A percentile compares a stretch with the other conserved stretches of the same genome.
Evolutionary conservation across 768 basidiomycete species (phyloP).

Genomic region (Agaricus sinodeliciosus): DNA sequence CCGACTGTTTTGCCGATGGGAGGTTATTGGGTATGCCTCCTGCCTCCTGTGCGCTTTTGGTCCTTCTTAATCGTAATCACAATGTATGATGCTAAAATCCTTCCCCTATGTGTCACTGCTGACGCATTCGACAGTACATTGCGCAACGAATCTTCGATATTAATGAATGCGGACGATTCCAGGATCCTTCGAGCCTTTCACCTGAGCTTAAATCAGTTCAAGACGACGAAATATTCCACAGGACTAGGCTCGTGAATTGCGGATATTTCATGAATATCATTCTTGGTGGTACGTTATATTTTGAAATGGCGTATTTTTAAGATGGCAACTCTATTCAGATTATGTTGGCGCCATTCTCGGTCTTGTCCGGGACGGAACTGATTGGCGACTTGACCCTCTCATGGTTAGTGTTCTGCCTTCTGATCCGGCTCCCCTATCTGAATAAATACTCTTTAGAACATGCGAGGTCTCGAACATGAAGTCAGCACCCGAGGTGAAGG

Average conservation of each 20-base stretch:
- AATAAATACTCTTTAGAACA: slow-evolving; percentile 29
- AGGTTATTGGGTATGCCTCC: slow-evolving; percentile 71
- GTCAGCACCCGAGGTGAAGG: slow-evolving; percentile 62
- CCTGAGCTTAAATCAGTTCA: slow-evolving; percentile 31
- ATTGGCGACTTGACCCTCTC: slow-evolving; percentile 68
- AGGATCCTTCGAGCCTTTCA: slow-evolving; percentile 16
- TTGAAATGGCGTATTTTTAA: background rate
- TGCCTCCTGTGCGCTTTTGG: slow-evolving; percentile 55
- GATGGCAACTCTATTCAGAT: slow-evolving; percentile 26
- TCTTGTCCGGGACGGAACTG: slow-evolving; percentile 52
- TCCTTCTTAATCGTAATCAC: slow-evolving; percentile 68
- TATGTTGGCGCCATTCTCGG: slow-evolving; percentile 74
- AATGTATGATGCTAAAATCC: slow-evolving; percentile 39
- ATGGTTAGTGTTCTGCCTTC: slow-evolving; percentile 29
- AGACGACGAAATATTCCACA: slow-evolving; percentile 75
- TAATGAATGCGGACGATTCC: slow-evolving; percentile 55
- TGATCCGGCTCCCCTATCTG: background rate
- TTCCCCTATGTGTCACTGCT: slow-evolving; percentile 3
- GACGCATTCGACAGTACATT: slow-evolving; percentile 43
- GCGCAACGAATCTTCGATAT: slow-evolving; percentile 60
- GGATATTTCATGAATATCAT: slow-evolving; percentile 68
- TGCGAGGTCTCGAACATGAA: slow-evolving; percentile 44
- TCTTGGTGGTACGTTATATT: slow-evolving; percentile 35
- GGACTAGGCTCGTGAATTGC: slow-evolving; percentile 67
- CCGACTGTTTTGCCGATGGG: slow-evolving; percentile 65